Percentiles rank a stretch among this genome's conserved stretches.
Evolutionary conservation across 2,329 filamentous ascomycete genomes (phyloP).

Genomic region (Geosmithia flava): DNA sequence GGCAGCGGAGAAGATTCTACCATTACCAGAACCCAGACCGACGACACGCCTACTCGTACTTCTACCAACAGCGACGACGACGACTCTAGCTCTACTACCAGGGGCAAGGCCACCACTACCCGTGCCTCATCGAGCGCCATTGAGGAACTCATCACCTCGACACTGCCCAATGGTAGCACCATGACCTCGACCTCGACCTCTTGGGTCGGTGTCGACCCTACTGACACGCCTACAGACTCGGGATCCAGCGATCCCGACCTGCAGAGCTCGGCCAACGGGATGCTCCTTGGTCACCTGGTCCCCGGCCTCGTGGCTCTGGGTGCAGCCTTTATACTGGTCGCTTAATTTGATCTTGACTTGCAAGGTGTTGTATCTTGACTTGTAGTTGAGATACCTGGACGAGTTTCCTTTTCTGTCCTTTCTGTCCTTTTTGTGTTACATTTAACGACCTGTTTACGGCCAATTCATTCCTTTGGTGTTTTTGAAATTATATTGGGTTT

Average conservation of each 20-base stretch:
- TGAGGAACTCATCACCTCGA: constrained; percentile 30
- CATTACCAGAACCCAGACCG: neutral
- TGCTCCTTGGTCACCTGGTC: neutral
- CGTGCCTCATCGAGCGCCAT: constrained; percentile 19
- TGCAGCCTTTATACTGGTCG: constrained; percentile 2
- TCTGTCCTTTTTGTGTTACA: neutral
- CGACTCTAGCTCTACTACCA: neutral
- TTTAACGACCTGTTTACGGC: neutral
- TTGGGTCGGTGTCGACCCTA: constrained; percentile 30
- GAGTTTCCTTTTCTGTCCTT: neutral
- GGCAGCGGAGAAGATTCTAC: too few relatives aligned
- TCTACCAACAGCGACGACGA: neutral
- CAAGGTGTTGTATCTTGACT: neutral
- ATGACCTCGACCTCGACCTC: constrained; percentile 36
- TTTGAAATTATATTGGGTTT: neutral
- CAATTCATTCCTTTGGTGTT: neutral
- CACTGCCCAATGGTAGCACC: constrained; percentile 28
- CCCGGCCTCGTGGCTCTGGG: constrained; percentile 4
- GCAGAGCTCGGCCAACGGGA: constrained; percentile 19
- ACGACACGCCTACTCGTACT: neutral
- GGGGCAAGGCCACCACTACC: constrained; percentile 14
- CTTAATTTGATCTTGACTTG: neutral
- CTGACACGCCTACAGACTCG: constrained; percentile 12
- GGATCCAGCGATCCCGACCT: constrained; percentile 16
- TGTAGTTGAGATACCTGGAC: neutral